phyloP scores from a whole-genome alignment of 805 yeast species.

The Ogataea pini region DNA sequence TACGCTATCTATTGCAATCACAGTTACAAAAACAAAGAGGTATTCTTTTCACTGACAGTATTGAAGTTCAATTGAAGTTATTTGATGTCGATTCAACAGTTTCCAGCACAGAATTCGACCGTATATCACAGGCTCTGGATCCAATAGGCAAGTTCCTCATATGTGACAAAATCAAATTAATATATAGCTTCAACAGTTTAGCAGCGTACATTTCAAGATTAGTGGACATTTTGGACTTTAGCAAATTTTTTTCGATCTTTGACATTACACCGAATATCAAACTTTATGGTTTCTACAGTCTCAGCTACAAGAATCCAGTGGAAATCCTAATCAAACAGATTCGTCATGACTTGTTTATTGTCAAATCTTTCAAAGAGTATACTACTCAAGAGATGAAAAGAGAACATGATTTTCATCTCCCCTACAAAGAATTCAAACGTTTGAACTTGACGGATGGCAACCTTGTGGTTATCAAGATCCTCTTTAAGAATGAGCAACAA shows the following conservation, averaged over 20 bases:
- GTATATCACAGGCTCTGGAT: constrained; percentile 17
- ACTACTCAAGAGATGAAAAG: constrained; percentile 34
- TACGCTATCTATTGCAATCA: background rate
- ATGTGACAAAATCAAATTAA: constrained; percentile 32
- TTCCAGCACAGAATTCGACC: constrained; percentile 27
- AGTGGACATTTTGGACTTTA: constrained; percentile 26
- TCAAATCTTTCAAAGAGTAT: constrained; percentile 34
- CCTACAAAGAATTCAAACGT: constrained; percentile 34
- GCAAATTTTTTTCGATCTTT: constrained; percentile 32
- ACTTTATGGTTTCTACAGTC: constrained; percentile 33
- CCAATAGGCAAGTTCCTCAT: constrained; percentile 21
- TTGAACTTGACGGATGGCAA: constrained; percentile 32
- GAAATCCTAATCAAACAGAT: constrained; percentile 35
- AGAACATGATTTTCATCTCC: constrained; percentile 36
- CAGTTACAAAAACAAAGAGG: constrained; percentile 26
- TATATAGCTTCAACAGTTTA: constrained; percentile 28
- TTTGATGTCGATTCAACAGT: constrained; percentile 33
- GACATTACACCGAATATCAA: constrained; percentile 35
- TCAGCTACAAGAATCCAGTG: constrained; percentile 30
- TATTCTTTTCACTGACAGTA: constrained; percentile 28
- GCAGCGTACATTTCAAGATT: constrained; percentile 27
- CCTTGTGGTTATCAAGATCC: constrained; percentile 32
- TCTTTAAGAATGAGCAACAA: constrained; percentile 34
- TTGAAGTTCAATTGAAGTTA: constrained; percentile 29
- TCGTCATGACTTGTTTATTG: constrained; percentile 32